A percentile compares a stretch with the other conserved stretches of the same genome.
These are phyloP conservation scores for Aphanomyces astaci DNA, from an alignment of 352 stramenopile genomes.

Conservation along the genomic window DNA sequence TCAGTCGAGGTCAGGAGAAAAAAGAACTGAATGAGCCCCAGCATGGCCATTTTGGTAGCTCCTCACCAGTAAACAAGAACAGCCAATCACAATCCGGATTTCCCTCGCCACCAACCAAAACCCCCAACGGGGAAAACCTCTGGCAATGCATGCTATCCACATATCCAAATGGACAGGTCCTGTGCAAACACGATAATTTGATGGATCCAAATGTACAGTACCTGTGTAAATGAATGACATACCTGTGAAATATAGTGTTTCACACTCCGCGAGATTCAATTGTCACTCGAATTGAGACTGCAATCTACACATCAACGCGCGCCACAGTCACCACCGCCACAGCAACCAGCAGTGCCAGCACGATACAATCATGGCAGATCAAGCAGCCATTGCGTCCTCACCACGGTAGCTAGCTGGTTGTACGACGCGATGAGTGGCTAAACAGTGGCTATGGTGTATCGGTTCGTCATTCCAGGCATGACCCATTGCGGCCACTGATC, in stretches of 20 bases:
- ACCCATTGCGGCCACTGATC: neutral
- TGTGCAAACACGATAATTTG: neutral
- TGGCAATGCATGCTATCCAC: neutral
- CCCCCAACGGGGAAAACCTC: conserved; percentile 3
- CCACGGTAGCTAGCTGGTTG: neutral
- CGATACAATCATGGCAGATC: neutral
- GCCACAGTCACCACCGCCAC: too few relatives aligned
- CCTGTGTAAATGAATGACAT: neutral
- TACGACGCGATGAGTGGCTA: neutral
- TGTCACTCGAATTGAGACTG: neutral
- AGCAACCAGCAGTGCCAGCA: too few relatives aligned
- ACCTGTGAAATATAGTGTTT: too few relatives aligned
- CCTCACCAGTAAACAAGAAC: conserved; percentile 19
- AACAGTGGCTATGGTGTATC: too few relatives aligned
- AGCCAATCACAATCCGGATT: conserved; percentile 3
- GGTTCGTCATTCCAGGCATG: neutral
- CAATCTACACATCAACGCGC: too few relatives aligned
- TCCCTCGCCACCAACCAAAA: conserved; percentile 24
- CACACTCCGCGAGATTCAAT: neutral
- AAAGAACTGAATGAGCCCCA: conserved; percentile 20
- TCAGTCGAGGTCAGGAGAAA: conserved; percentile 25
- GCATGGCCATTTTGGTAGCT: conserved; percentile 15
- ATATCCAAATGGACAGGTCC: neutral
- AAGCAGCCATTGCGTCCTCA: neutral
- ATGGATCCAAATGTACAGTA: neutral